phyloP scores from a whole-genome alignment of 208 protist species.

The Blastocrithidia nonstop region DNA sequence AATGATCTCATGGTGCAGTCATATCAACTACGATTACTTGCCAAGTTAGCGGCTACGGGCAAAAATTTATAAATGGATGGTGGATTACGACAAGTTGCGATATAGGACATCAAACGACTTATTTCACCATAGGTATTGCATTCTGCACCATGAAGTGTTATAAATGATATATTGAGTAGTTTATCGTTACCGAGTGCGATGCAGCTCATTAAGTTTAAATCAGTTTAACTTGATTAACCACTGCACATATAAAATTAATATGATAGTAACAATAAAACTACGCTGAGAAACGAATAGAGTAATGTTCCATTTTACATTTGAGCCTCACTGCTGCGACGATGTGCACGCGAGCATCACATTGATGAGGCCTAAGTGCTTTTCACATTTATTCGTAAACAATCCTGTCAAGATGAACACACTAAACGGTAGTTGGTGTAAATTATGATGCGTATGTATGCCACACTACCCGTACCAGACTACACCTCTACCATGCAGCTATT shows the following conservation, averaged over 20 bases:
- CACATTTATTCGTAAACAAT: slow-evolving; percentile 36
- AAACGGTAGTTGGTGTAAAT: slow-evolving; percentile 76
- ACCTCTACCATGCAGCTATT: slow-evolving; percentile 45
- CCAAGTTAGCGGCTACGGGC: slow-evolving; percentile 53
- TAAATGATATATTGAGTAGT: slow-evolving; percentile 68
- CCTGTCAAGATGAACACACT: slow-evolving; percentile 44
- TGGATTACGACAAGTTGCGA: slow-evolving; percentile 39
- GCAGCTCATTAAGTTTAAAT: slow-evolving; percentile 43
- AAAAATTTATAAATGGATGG: slow-evolving; percentile 65
- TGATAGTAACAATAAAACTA: background rate
- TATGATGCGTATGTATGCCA: slow-evolving; percentile 81
- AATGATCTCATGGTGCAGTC: slow-evolving; percentile 14
- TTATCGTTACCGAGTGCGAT: slow-evolving; percentile 65
- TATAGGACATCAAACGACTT: slow-evolving; percentile 52
- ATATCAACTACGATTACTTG: slow-evolving; percentile 45
- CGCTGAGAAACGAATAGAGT: too few relatives aligned
- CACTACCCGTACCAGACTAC: slow-evolving; percentile 47
- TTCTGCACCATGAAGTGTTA: slow-evolving; percentile 40
- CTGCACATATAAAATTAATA: background rate
- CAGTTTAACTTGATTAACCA: background rate
- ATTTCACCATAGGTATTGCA: slow-evolving; percentile 19
- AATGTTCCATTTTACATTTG: slow-evolving; percentile 60
- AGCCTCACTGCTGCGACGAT: slow-evolving; percentile 66
- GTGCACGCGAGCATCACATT: slow-evolving; percentile 46
- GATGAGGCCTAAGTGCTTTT: slow-evolving; percentile 69